Evolutionary conservation across 495 filamentous ascomycete species (phyloP), one percentile per base, ranked within the genome.

Genomic region (Cercophora samala): DNA sequence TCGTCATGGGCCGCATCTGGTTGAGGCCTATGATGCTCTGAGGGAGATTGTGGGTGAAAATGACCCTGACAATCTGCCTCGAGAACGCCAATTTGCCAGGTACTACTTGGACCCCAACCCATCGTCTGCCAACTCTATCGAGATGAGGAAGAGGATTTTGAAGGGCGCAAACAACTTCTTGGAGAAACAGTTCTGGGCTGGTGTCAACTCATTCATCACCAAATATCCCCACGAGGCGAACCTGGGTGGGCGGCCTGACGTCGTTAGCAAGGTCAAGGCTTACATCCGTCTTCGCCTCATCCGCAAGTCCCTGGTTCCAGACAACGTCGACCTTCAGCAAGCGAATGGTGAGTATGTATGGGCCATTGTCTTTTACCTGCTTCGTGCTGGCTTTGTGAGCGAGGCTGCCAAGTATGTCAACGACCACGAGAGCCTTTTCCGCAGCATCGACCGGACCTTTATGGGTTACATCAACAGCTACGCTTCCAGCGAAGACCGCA

Each of bases 311-410:
- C 86, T 97, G 25, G 89, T 86, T 1, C 85, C 87, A 1, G 93
- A 97, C 73, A 87, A 86, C 66, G 83, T 84, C 11, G 85, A 90
- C 66, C 77, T 96, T 52, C 91, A 94, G 73, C 82, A 84, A 69
- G 83, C 91, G 46, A 86, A 87, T n/a, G 85, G 85, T 55, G 92
- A 97, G 72, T 94, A 90, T 73, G 90, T 93, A 68, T 99, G 96
- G 96, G 92, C 92, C 58, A 80, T 97, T 17, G 86, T 98, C 19
- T 99, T 95, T 79, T 97, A 89, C 78, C 86, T 97, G n/a, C 80
- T 99, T 21, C 86, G 95, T 13, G 88, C 89, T 67, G 95, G 95
- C 23, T 89, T 94, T 73, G 81, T 94, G 42, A 84, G 83, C 23
- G 93, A 97, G 76, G 93, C 93, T 17, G 90, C 90, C 15, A 84